Percentiles rank a stretch among this genome's conserved stretches.
phyloP scores from a whole-genome alignment of 768 basidiomycete genomes.

The Panaeolus papilionaceus region DNA sequence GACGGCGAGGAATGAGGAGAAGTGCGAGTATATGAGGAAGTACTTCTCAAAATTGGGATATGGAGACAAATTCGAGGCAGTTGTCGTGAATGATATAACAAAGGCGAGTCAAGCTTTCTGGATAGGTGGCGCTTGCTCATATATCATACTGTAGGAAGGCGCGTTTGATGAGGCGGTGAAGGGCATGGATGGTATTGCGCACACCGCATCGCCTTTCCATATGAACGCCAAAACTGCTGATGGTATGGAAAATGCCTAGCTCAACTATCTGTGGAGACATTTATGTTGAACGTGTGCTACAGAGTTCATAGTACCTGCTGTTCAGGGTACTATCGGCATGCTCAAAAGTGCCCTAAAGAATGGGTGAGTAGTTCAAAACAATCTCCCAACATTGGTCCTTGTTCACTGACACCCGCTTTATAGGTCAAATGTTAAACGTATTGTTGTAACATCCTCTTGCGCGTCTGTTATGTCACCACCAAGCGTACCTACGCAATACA shows the following conservation, averaged over 20 bases:
- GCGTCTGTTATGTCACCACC: conserved; percentile 50
- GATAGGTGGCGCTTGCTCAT: neutral
- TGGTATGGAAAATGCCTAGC: conserved; percentile 24
- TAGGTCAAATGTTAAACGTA: conserved; percentile 60
- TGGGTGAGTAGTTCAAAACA: conserved; percentile 38
- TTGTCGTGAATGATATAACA: conserved; percentile 72
- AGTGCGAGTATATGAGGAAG: conserved; percentile 61
- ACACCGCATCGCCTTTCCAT: conserved; percentile 70
- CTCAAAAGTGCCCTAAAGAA: conserved; percentile 63
- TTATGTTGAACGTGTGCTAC: neutral
- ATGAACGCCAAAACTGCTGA: conserved; percentile 49
- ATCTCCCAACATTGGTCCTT: neutral
- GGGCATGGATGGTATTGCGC: conserved; percentile 74
- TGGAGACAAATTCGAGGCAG: conserved; percentile 66
- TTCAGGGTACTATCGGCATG: conserved; percentile 71
- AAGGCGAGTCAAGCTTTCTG: conserved; percentile 29
- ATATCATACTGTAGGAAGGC: conserved; percentile 45
- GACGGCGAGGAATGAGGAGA: conserved; percentile 67
- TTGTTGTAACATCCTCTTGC: conserved; percentile 72
- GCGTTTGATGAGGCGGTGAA: conserved; percentile 84
- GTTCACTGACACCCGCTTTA: neutral
- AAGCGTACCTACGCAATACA: conserved; percentile 37
- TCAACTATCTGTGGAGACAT: neutral
- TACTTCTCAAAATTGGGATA: conserved; percentile 59
- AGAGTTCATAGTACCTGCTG: conserved; percentile 76